Conservation (phyloP, 2,329 filamentous ascomycete genomes). For the Alternaria sp. region DNA sequence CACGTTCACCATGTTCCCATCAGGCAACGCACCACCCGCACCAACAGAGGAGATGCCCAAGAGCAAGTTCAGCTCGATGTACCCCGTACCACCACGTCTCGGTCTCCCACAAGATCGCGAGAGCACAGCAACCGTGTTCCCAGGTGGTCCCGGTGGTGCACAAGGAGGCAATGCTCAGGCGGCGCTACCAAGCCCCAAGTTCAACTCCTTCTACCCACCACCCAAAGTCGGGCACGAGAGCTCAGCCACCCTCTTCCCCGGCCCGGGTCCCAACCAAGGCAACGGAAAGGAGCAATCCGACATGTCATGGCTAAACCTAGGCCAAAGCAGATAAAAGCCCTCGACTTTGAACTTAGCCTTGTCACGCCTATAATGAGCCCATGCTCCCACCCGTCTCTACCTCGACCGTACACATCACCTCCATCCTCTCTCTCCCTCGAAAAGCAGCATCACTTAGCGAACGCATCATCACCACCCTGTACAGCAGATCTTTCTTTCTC, state of each 20-base stretch:
- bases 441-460: conserved; percentile 31
- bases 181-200: conserved; percentile 56
- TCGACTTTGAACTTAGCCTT: not conserved
- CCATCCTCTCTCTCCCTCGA: conserved; percentile 16
- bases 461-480: conserved; percentile 15
- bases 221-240: conserved; percentile 66
- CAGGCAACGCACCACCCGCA: conserved; percentile 23
- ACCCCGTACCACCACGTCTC: conserved; percentile 35
- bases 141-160: conserved; percentile 31
- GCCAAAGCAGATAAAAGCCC: conserved; percentile 46
- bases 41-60: conserved; percentile 20
- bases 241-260: conserved; percentile 45
- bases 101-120: conserved; percentile 53
- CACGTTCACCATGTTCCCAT: conserved; percentile 44
- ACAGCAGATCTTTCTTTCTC: conserved; percentile 24
- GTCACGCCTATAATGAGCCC: conserved; percentile 11
- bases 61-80: conserved; percentile 38
- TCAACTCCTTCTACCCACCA: conserved; percentile 52
- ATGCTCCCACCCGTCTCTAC: conserved; percentile 8
- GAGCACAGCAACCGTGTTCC: conserved; percentile 53
- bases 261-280: conserved; percentile 19
- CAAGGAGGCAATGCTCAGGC: conserved; percentile 13
- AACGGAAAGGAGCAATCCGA: conserved; percentile 56
- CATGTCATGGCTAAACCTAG: conserved; percentile 83
- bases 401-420: conserved; percentile 13